phyloP scores from a whole-genome alignment of 257 asterid genomes.

The Avicennia marina region DNA sequence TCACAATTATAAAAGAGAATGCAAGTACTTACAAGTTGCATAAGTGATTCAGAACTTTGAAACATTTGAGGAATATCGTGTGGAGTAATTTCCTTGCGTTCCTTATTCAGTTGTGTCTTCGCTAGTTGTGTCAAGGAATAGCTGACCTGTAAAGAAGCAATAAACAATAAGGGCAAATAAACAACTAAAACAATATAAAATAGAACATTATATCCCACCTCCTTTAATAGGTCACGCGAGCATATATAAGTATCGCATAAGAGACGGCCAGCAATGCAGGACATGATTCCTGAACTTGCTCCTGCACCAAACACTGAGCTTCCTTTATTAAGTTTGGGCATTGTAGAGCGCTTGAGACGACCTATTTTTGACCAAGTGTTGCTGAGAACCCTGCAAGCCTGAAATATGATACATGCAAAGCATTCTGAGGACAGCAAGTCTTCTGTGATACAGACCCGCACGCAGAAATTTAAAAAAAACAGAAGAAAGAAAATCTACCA shows the following conservation, averaged over 20 bases:
- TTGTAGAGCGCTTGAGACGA: slow-evolving; percentile 80
- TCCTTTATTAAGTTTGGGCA: slow-evolving; percentile 93
- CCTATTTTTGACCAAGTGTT: slow-evolving; percentile 94
- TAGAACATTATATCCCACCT: slow-evolving; percentile 45
- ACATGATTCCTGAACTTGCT: slow-evolving; percentile 87
- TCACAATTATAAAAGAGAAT: slow-evolving; percentile 15
- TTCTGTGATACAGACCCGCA: too few relatives aligned
- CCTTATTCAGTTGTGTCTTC: slow-evolving; percentile 77
- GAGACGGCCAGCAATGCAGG: slow-evolving; percentile 95
- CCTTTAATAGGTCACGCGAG: slow-evolving; percentile 86
- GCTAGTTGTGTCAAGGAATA: slow-evolving; percentile 89
- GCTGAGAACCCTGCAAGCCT: slow-evolving; percentile 77
- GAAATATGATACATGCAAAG: slow-evolving; percentile 26
- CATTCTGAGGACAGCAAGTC: slow-evolving; percentile 16
- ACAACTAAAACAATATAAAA: slow-evolving; percentile 5
- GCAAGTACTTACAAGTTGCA: slow-evolving; percentile 69
- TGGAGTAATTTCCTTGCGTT: slow-evolving; percentile 79
- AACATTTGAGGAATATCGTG: slow-evolving; percentile 77
- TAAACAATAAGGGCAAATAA: slow-evolving; percentile 17
- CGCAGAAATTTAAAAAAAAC: too few relatives aligned
- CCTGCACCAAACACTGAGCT: slow-evolving; percentile 77
- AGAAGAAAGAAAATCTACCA: background rate
- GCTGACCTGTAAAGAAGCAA: slow-evolving; percentile 64
- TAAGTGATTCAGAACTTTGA: slow-evolving; percentile 67
- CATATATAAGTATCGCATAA: slow-evolving; percentile 86